Base-by-base conservation (phyloP, 768 basidiomycete genomes). In the Amanita phalloides region DNA sequence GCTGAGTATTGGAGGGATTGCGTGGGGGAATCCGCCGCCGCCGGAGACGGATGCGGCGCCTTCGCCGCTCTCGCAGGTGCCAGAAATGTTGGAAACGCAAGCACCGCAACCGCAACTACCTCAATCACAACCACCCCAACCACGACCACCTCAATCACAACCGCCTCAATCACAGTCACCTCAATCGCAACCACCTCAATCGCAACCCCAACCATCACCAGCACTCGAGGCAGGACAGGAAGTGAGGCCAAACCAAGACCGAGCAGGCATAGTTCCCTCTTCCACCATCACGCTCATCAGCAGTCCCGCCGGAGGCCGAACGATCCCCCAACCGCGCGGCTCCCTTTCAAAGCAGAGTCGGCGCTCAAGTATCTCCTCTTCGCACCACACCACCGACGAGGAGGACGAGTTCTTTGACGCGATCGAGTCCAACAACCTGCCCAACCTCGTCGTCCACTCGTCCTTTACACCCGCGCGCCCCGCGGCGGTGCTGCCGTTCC, bases 381-480 rank as follows among this genome's bases (percentile, higher is more conserved):
- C 23, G 6, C 8, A 45, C 37, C 58, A 71, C 8, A 86, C 84
- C 5, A 86, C 84, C 1, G 86, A 88, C 59, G 87, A 90, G 39
- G 87, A 93, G 61, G 95, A 97, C 66, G 93, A 98, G 66, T 97
- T 97, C 67, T 97, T 95, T 62, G 95, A 97, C 64, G 94, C 95
- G 28, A 93, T 97, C 60, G 94, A 97, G 62, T 66, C 81, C 13
- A 85, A 86, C 44, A 81, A 73, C 38, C 68, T 94, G 0, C 87
- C 89, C 4, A 89, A 86, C 59, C 71, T 94, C 13, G 67, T 86
- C 25, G 74, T 94, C 14, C 76, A 80, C 45, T 75, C 82, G 25
- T 73, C 77, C 10, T 73, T 90, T n/a, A 68, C 74, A 21, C 74
- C 73, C 53, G 75, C 73, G 0, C 51, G 37, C 23, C 58, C 35